Percentiles rank a stretch among this genome's conserved stretches.
Conservation (phyloP, 179 eudicot genomes). For the Carnegiea gigantea region DNA sequence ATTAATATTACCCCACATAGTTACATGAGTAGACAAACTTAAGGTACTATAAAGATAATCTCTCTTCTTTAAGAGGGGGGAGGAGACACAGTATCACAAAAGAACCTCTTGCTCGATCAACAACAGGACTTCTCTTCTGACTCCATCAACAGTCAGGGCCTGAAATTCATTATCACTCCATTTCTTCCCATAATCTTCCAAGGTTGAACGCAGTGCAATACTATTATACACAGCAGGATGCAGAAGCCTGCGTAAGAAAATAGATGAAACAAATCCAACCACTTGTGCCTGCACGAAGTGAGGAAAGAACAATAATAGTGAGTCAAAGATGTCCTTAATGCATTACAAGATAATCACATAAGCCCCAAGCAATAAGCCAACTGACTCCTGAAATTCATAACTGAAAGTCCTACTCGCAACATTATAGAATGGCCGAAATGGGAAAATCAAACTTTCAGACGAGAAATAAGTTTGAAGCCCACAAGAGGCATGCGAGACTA, state of each 20-base stretch:
- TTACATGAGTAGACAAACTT: not conserved
- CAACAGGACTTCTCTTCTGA: conserved; percentile 71
- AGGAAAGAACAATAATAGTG: not conserved
- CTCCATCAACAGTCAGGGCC: conserved; percentile 64
- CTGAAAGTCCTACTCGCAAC: not conserved
- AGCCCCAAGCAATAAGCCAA: not conserved
- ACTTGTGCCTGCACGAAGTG: conserved; percentile 67
- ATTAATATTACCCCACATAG: not conserved
- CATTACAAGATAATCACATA: not conserved
- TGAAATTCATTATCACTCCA: conserved; percentile 80
- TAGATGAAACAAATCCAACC: conserved; percentile 68
- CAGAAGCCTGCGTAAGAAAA: conserved; percentile 75
- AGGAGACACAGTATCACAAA: not conserved
- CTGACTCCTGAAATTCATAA: not conserved
- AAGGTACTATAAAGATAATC: not conserved
- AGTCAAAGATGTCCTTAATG: not conserved
- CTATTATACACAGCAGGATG: conserved; percentile 73
- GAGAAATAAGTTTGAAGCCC: not conserved
- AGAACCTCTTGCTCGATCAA: conserved; percentile 80
- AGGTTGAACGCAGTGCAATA: conserved; percentile 58
- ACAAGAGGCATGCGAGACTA: not conserved
- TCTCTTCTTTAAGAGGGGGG: not conserved
- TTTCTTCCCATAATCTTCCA: conserved; percentile 68
- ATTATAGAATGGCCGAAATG: not conserved
- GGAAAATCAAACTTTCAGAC: not conserved